Evolutionary conservation across 2,329 filamentous ascomycete species (phyloP).

Genomic region (Cladosporium phlei): DNA sequence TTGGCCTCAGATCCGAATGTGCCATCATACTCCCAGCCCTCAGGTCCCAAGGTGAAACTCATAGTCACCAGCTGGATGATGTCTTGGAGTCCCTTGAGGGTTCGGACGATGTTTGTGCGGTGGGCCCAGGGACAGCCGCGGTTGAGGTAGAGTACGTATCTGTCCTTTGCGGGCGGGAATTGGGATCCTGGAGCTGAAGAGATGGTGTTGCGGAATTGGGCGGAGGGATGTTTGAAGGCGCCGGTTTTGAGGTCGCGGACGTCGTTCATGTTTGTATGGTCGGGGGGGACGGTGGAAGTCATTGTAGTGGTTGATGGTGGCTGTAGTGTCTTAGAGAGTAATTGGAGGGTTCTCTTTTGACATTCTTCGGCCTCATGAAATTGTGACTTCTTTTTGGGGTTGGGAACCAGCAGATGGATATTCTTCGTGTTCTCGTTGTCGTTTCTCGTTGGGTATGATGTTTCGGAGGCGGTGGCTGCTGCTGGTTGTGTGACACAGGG

Average conservation of each 20-base stretch:
- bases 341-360: too few species aligned
- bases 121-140: constrained; percentile 62
- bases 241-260: constrained; percentile 29
- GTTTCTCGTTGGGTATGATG: too few species aligned
- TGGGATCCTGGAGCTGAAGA: constrained; percentile 47
- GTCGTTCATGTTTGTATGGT: constrained; percentile 8
- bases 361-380: too few species aligned
- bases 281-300: too few species aligned
- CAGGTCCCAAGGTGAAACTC: constrained; percentile 35
- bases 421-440: too few species aligned
- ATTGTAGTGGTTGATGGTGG: too few species aligned
- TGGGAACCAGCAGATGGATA: too few species aligned
- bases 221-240: constrained; percentile 50
- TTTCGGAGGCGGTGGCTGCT: too few species aligned
- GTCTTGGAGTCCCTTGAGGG: constrained; percentile 48
- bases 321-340: too few species aligned
- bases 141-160: constrained; percentile 59
- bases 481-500: too few species aligned
- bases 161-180: constrained; percentile 55
- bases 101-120: constrained; percentile 44
- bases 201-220: constrained; percentile 53
- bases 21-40: constrained; percentile 70
- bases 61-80: constrained; percentile 47
- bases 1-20: constrained; percentile 50
- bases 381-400: too few species aligned